Base-by-base conservation (phyloP, 768 basidiomycete species). In the Boletellus ananas region DNA sequence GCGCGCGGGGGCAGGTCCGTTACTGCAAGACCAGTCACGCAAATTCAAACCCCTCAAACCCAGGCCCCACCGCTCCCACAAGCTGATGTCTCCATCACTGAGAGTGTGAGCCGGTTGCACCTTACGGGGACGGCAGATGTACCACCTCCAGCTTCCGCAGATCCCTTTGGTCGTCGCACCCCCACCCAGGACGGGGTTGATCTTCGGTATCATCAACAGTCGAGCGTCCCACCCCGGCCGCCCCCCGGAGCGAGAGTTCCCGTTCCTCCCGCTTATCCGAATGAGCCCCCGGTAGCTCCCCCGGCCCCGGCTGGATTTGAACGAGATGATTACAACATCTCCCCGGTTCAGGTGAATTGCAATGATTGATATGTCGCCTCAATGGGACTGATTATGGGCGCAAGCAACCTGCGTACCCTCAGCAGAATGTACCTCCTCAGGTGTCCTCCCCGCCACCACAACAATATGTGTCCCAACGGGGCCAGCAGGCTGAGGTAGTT, bases 1-100 rank as follows among this genome's bases (percentile, higher is more conserved):
- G 71, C 72, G 63, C 81, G 86, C 64, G 75, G 73, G 29, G 76
- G 76, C 48, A 79, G 64, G 60, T 61, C 70, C 54, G 55, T 35
- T 20, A 21, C 66, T 43, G 51, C 79, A 55, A 72, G 72, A 51
- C 69, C 69, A 34, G 69, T 70, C 35, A 31, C 58, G 47, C 65
- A 72, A 41, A 61, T 64, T 45, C 65, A 49, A 58, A 70, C 46
- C 49, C 65, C 52, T 59, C 68, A 64, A 25, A 68, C 38, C 44
- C 53, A 64, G 60, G 58, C 62, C 12, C 70, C 67, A 34, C 52
- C 64, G 27, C 65, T 66, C 43, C 72, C 70, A 21, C 68, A 54
- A 35, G 59, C 55, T 21, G 64, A 68, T 43, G 63, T 71, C 18
- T 58, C 75, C 12, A 58, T 66, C 34, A 46, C 51, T 31, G 60